Evolutionary conservation across 208 protist species (phyloP).

Genomic region (Angomonas ambiguus): DNA sequence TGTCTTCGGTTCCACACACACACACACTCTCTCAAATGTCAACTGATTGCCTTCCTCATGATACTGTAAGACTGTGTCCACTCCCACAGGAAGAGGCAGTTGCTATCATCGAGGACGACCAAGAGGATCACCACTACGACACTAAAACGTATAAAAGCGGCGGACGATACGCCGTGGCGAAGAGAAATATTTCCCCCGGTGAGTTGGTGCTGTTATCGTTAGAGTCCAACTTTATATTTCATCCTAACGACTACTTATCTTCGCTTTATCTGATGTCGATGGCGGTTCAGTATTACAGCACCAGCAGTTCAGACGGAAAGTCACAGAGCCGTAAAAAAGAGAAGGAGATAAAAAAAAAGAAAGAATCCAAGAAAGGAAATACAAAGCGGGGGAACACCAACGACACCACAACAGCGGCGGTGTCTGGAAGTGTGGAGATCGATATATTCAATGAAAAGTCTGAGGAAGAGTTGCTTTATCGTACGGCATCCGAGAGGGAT

Average conservation of each 20-base stretch:
- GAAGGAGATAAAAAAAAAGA: background rate
- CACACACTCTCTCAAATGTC: too few relatives aligned
- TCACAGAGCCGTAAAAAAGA: slow-evolving; percentile 6
- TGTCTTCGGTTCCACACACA: too few relatives aligned
- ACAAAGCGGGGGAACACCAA: background rate
- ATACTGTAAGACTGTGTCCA: background rate
- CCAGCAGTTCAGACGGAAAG: background rate
- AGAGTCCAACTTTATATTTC: background rate
- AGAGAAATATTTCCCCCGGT: slow-evolving; percentile 34
- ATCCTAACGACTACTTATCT: background rate
- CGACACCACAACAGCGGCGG: too few relatives aligned
- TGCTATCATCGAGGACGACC: background rate
- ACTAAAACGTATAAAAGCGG: background rate
- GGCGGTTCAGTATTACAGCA: background rate
- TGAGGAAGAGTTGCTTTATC: background rate
- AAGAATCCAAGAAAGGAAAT: background rate
- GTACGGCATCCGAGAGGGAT: background rate
- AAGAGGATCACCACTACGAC: background rate
- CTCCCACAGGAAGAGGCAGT: background rate
- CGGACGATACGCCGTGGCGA: slow-evolving; percentile 47
- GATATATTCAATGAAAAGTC: slow-evolving; percentile 2
- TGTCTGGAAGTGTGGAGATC: background rate
- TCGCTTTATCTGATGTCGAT: background rate
- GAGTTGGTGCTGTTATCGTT: slow-evolving; percentile 44
- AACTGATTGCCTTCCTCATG: background rate